Base-by-base conservation (phyloP, 2,329 filamentous ascomycete species). In the Phaeosphaeriaceae sp. region DNA sequence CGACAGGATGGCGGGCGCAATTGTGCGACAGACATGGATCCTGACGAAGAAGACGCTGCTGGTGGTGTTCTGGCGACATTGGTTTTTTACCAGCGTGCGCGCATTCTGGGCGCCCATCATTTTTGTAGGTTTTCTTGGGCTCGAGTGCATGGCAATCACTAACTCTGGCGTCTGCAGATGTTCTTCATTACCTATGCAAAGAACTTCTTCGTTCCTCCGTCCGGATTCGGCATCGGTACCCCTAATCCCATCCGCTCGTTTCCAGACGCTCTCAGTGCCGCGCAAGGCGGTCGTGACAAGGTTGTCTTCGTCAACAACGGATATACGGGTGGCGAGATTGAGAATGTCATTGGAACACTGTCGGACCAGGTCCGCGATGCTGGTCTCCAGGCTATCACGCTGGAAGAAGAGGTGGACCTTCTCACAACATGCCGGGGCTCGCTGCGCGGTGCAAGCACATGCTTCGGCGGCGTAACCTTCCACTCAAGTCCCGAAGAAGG, bases 231-330 rank as follows among this genome's bases (percentile, higher is more conserved):
- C 46, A 88, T 97, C 63, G 90, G 89, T 46, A 73, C 82, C 0
- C 76, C 87, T 0, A 80, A 78, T 7, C 83, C 88, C 0, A 78
- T 97, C 60, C 85, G 88, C 58, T 84, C 86, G 11, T 83, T 96
- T 19, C 70, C 82, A 33, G 80, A 90, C 61, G 91, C 88, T 1
- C 82, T 96, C 31, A 72, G 77, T 20, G 79, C 80, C 24, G 86
- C 88, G 2, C 78, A 79, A 17, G 81, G 81, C 11, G 87, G 88
- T 19, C 84, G 91, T 62, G 78, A 90, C 65, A 92, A 86, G 51
- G 81, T 97, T 15, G 88, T 89, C 13, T 91, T 97, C 55, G 88
- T 96, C 57, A 90, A 96, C 73, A 92, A 87, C 76, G 90, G 90
- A 10, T 71, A 79, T 51, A 81, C 80, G 0, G 89, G 87, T 10